Base-by-base conservation (phyloP, 208 protist species). In the Crithidia thermophila region DNA sequence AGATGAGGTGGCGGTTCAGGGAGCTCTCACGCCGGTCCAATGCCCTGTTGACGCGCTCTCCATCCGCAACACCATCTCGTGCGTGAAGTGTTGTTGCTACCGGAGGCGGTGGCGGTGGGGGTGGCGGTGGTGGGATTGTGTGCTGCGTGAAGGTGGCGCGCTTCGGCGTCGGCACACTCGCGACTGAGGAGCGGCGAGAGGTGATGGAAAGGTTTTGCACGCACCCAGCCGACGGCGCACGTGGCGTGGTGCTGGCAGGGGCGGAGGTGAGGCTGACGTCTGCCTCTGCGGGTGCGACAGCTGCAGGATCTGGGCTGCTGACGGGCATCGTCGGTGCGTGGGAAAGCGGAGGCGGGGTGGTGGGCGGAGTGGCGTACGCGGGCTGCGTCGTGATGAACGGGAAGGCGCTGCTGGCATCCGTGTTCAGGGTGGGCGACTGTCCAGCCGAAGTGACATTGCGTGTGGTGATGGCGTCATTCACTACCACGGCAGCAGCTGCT, bases 11-110 rank as follows among this genome's bases (percentile, higher is more conserved):
- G 18, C 58, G 58, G 20, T 43, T 39, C 30, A 18, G 45, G 30
- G 31, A 64, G 40, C 40, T 36, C 43, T 64, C 58, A 3, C 58
- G 58, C 20, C 43, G 42, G 31, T 40, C 43, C 7, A 39, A 28
- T 33, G 5, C 7, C 42, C 28, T 18, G 21, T 51, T 49, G 34
- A 36, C 34, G 31, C 55, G 21, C 11, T 33, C 25, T 16, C 36
- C 23, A 23, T 31, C 47, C 53, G 45, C 37, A 34, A 34, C 21
- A 10, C 36, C 39, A 8, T 62, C 39, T 9, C 46, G 16, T 16
- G 43, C 21, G 9, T 33, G 43, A 14, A 18, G 16, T 6, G 14
- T 14, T n/a, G n/a, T n/a, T n/a, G n/a, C n/a, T n/a, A n/a, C n/a
- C n/a, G n/a, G n/a, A n/a, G 4, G 37, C 13, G 13, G 16, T 37